Conservation (phyloP, 306 rosid species). For the Albizia julibrissin region DNA sequence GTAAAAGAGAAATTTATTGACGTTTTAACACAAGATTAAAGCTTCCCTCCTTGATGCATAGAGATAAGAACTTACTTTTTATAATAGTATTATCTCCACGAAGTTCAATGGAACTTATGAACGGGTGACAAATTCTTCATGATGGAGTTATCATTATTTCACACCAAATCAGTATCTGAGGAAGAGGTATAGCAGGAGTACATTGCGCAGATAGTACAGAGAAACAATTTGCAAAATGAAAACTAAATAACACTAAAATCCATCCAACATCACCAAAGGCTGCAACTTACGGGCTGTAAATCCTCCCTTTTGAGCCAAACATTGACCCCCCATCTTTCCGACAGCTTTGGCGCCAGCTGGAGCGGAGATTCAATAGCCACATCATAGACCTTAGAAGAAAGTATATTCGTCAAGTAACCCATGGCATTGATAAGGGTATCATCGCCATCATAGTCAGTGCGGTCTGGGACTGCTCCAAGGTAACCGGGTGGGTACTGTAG, state of each 20-base stretch:
- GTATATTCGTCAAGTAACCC: slow-evolving; percentile 72
- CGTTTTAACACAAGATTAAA: background rate
- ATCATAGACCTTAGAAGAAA: slow-evolving; percentile 85
- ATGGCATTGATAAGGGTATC: slow-evolving; percentile 45
- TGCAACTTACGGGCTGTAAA: slow-evolving; percentile 74
- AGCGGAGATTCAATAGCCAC: slow-evolving; percentile 84
- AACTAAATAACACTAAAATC: background rate
- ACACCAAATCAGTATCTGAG: background rate
- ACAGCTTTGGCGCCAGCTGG: slow-evolving; percentile 71
- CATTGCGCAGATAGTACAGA: background rate
- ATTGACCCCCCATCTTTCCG: slow-evolving; percentile 65
- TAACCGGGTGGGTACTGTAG: slow-evolving; percentile 75
- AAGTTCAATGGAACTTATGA: background rate
- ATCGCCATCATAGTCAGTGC: slow-evolving; percentile 30
- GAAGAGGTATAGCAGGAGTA: background rate
- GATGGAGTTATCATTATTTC: background rate
- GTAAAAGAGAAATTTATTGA: background rate
- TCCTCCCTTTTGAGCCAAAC: slow-evolving; percentile 96
- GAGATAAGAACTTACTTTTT: background rate
- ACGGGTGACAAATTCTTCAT: background rate
- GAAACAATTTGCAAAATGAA: background rate
- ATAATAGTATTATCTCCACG: background rate
- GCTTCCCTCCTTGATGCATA: no score
- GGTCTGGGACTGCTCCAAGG: slow-evolving; percentile 72
- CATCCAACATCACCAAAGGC: background rate